phyloP scores from a whole-genome alignment of 768 basidiomycete species.

The Agrocybe praecox region DNA sequence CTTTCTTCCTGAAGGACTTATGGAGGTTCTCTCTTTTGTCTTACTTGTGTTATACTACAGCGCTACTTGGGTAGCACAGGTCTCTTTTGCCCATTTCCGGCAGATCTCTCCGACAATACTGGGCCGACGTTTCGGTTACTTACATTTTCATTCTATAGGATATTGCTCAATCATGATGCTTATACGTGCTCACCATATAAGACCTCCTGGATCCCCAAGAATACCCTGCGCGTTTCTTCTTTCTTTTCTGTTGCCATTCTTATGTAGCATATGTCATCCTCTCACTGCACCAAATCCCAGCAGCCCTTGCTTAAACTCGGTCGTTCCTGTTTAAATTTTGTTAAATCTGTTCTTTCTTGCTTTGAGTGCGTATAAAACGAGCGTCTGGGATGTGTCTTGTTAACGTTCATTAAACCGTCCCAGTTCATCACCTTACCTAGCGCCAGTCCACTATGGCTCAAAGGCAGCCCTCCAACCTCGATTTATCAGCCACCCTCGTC shows the following conservation, averaged over 20 bases:
- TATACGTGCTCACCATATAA: slow-evolving; percentile 13
- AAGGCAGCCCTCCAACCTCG: slow-evolving; percentile 5
- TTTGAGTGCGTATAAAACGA: slow-evolving; percentile 24
- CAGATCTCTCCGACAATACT: slow-evolving; percentile 17
- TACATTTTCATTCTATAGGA: slow-evolving; percentile 14
- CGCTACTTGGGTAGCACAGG: slow-evolving; percentile 14
- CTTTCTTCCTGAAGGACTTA: neutral
- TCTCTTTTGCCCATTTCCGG: slow-evolving; percentile 18
- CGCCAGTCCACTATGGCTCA: neutral
- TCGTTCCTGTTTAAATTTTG: slow-evolving; percentile 49
- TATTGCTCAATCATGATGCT: neutral
- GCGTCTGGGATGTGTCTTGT: neutral
- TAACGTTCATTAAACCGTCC: neutral
- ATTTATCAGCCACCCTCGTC: slow-evolving; percentile 37
- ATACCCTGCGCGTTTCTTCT: neutral
- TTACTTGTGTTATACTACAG: slow-evolving; percentile 8
- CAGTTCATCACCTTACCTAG: neutral
- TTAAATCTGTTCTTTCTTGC: slow-evolving; percentile 38
- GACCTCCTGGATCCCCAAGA: neutral
- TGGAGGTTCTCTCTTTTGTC: slow-evolving; percentile 13
- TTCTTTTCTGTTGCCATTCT: slow-evolving; percentile 16
- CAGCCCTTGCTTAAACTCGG: slow-evolving; percentile 49
- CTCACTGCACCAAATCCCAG: slow-evolving; percentile 45
- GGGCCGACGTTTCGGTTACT: slow-evolving; percentile 20
- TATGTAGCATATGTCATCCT: slow-evolving; percentile 29